Percentiles rank a stretch among this genome's conserved stretches.
These are phyloP conservation scores for Acanthamoeba healyi DNA, from an alignment of 208 protist genomes.

Conservation along the genomic window DNA sequence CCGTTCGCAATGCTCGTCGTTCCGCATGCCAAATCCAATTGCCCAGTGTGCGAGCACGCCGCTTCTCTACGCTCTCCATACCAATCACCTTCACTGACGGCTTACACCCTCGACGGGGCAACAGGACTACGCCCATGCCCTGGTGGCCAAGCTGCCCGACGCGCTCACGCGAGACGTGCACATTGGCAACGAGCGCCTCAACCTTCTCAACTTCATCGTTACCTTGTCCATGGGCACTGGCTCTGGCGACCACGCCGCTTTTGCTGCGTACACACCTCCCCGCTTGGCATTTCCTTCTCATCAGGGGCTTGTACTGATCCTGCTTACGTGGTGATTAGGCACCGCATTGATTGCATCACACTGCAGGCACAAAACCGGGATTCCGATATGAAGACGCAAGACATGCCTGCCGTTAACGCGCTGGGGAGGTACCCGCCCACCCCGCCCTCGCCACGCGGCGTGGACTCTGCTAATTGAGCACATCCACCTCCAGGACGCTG, in stretches of 20 bases:
- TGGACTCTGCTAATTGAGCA: not conserved
- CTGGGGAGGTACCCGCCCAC: not conserved
- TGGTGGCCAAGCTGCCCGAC: constrained; percentile 11
- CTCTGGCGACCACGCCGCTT: constrained; percentile 51
- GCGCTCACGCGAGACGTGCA: not conserved
- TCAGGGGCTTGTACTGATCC: too few species aligned
- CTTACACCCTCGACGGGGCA: too few species aligned
- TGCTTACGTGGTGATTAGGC: not conserved
- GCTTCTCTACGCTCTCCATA: too few species aligned
- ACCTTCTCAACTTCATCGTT: constrained; percentile 41
- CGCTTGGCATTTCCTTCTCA: not conserved
- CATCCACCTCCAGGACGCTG: constrained; percentile 29
- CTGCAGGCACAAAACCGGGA: not conserved
- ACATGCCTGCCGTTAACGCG: constrained; percentile 18
- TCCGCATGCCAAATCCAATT: constrained; percentile 18
- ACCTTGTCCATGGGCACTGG: constrained; percentile 7
- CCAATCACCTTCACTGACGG: not conserved
- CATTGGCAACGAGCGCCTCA: not conserved
- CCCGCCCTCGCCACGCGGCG: not conserved
- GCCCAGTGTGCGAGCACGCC: not conserved
- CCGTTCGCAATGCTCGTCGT: constrained; percentile 10
- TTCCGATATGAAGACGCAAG: not conserved
- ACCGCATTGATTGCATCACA: constrained; percentile 46
- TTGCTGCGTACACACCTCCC: not conserved
- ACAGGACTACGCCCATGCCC: not conserved